phyloP scores from a whole-genome alignment of 768 basidiomycete species.

The Termitomyces titanicus region DNA sequence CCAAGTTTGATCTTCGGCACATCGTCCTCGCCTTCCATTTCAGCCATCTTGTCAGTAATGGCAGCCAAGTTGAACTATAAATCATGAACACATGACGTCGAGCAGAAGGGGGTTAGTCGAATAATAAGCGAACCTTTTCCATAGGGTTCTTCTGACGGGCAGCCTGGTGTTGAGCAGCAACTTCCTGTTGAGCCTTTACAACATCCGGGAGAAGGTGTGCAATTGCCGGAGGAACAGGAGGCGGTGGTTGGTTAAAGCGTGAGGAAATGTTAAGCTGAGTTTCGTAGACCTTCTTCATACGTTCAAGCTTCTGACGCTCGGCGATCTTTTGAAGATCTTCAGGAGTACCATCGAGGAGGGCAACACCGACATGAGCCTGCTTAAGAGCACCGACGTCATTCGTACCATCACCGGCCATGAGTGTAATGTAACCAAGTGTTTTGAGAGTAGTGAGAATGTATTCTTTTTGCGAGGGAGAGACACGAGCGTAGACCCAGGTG shows the following conservation, averaged over 20 bases:
- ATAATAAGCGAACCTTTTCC: slow-evolving; percentile 65
- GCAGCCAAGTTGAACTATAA: slow-evolving; percentile 68
- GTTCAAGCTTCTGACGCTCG: slow-evolving; percentile 46
- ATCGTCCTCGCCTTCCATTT: slow-evolving; percentile 93
- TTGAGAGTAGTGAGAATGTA: slow-evolving; percentile 90
- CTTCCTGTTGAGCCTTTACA: slow-evolving; percentile 85
- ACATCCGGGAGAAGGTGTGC: slow-evolving; percentile 87
- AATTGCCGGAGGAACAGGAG: slow-evolving; percentile 86
- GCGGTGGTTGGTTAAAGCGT: slow-evolving; percentile 90
- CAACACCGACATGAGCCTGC: slow-evolving; percentile 96
- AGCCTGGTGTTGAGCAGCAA: slow-evolving; percentile 43
- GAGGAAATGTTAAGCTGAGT: slow-evolving; percentile 88
- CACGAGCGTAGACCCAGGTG: slow-evolving; percentile 98
- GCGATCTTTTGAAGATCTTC: slow-evolving; percentile 11
- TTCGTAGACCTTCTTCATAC: slow-evolving; percentile 96
- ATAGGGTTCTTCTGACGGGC: slow-evolving; percentile 83
- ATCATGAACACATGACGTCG: not conserved
- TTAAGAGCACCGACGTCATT: slow-evolving; percentile 99
- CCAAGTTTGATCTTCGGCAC: slow-evolving; percentile 98
- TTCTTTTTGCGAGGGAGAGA: slow-evolving; percentile 95
- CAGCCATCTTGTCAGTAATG: slow-evolving; percentile 83
- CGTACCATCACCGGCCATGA: slow-evolving; percentile 99
- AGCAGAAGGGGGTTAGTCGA: not conserved
- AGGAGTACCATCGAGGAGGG: slow-evolving; percentile 27
- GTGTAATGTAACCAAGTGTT: slow-evolving; percentile 82